Base-by-base conservation (phyloP, 2,329 filamentous ascomycete species). In the Alternaria rosae region DNA sequence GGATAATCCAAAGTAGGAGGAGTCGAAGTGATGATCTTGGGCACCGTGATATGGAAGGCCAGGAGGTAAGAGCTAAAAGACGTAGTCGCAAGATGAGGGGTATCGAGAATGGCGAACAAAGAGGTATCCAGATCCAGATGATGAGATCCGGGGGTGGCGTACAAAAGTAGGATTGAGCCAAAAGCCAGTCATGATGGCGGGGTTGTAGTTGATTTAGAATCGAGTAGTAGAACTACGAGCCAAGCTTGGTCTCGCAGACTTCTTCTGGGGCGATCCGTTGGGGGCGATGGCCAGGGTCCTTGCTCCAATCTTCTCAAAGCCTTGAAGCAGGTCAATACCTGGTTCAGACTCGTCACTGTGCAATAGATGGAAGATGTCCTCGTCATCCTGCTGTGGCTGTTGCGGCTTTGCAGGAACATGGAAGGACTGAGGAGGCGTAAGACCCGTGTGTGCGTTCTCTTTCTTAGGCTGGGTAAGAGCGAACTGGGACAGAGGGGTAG, bases 301-400 rank as follows among this genome's bases (percentile, higher is more conserved):
- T 6, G 79, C 75, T 53, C 91, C 91, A 74, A 93, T 93, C 81
- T 89, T 91, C 75, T 90, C 87, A 71, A 93, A 93, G 10, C 90
- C 90, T 73, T 92, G 89, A 47, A 91, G 85, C 67, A 93, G 89
- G 70, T 93, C 91, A 53, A 93, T 85, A 13, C 85, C 80, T 61
- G 89, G 88, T 60, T 87, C 83, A 4, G 82, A 81, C 42, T 88
- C 87, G 62, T 90, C 88, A 59, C 84, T 82, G 54, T 88, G 81
- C 42, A 89, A 83, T 35, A 88, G 85, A 20, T 82, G 80, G 69
- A 85, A 88, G 28, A 88, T 84, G 13, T 87, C 85, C 8, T 87
- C 84, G 41, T 86, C 84, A 45, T 86, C 83, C 53, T 62, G 59
- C 13, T 74, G 52, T 26, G 35, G 53, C 21, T 54, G 61, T 57